Evolutionary conservation across 768 basidiomycete species (phyloP).

Genomic region (Scleroderma citrinum): DNA sequence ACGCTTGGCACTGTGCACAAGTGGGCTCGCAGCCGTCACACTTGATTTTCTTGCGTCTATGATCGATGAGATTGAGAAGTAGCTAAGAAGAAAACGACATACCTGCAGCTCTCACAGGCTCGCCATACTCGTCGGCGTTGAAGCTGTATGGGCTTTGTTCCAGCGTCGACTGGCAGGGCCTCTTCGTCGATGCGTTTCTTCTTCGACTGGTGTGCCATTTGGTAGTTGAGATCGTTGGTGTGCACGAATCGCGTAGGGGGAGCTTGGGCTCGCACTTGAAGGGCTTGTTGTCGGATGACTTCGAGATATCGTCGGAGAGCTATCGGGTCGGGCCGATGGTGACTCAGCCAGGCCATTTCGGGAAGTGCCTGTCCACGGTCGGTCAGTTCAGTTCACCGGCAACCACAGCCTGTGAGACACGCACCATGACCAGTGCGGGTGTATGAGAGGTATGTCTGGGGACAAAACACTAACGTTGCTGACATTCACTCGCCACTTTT

Average conservation of each 20-base stretch:
- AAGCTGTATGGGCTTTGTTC: conserved; percentile 67
- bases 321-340: conserved; percentile 33
- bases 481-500: conserved; percentile 17
- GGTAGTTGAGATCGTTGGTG: conserved; percentile 33
- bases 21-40: conserved; percentile 86
- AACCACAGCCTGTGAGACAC: conserved; percentile 14
- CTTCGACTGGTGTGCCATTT: conserved; percentile 56
- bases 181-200: conserved; percentile 74
- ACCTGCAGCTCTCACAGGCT: conserved; percentile 88
- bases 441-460: conserved; percentile 19
- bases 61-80: conserved; percentile 13
- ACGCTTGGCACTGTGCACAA: conserved; percentile 73
- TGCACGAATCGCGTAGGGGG: conserved; percentile 16
- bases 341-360: conserved; percentile 31
- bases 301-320: conserved; percentile 30
- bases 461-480: conserved; percentile 6
- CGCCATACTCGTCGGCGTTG: conserved; percentile 81
- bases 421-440: conserved; percentile 11
- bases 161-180: conserved; percentile 41
- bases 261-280: conserved; percentile 14
- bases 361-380: conserved; percentile 14
- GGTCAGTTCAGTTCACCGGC: conserved; percentile 15
- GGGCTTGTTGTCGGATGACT: conserved; percentile 13
- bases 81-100: conserved; percentile 23
- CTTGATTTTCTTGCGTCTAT: conserved; percentile 88